Evolutionary conservation across 805 yeast species (phyloP), one percentile per base, ranked within the genome.

Genomic region (Kluyveromyces lactis): DNA sequence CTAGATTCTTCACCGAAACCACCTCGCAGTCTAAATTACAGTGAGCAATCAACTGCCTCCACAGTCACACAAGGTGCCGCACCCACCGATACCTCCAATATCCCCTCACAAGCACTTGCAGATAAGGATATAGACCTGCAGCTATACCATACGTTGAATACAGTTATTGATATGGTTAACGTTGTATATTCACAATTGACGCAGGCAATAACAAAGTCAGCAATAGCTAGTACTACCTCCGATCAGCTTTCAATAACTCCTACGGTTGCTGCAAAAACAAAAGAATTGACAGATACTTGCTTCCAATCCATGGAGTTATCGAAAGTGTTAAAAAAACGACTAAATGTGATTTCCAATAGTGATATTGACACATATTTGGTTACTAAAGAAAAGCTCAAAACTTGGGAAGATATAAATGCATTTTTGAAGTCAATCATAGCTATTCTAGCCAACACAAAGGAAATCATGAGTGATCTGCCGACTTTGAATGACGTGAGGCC

Each of bases 381-480:
- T 3, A 48, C 71, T 4, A 51, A 57, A 3, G 81, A 79, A 26
- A 77, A 83, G 45, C 69, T 74, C 42, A 69, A 69, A 47, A 77
- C 90, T 39, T 89, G 92, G 77, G 97, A 90, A 48, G 89, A 84
- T 47, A 81, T 86, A 26, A 87, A 85, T 55, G 63, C 77, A 35
- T 86, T 87, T 50, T 66, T 90, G 49, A 86, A 86, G 53, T 79
- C 95, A 0, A 81, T 89, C 42, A 81, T 90, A 47, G 79, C 79
- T 26, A 85, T 92, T 31, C 67, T 90, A 47, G 92, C 90, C 2
- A 76, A 85, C 1, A 86, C 95, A 0, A 87, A 87, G 53, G 71
- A 74, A 1, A 79, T 94, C 2, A 81, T 90, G 76, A 73, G 75
- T 39, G 96, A 85, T 47, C 68, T 86, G 42, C 89, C 95, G 0